Percentiles rank a stretch among this genome's conserved stretches.
Conservation (phyloP, 805 yeast species). For the Torulaspora indica region DNA sequence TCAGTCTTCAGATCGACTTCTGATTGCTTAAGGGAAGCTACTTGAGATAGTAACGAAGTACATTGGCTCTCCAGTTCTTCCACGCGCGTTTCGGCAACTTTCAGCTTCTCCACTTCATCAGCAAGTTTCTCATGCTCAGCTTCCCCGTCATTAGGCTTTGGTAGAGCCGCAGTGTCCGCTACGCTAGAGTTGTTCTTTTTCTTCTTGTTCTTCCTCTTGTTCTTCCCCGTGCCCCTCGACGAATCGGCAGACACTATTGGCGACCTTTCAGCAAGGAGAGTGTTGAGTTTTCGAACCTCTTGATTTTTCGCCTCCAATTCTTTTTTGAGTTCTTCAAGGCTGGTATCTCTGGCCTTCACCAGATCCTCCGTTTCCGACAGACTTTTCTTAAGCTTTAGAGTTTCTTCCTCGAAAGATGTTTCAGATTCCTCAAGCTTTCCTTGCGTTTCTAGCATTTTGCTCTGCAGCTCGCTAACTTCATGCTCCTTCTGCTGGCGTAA, state of each 20-base stretch:
- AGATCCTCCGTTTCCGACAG: not conserved
- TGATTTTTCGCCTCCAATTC: slow-evolving; percentile 4
- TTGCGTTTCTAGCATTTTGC: not conserved
- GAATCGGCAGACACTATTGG: not conserved
- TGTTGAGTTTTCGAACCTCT: not conserved
- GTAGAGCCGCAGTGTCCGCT: not conserved
- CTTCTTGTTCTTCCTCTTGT: slow-evolving; percentile 8
- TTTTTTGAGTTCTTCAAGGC: slow-evolving; percentile 4
- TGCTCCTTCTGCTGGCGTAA: slow-evolving; percentile 2
- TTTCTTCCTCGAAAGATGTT: slow-evolving; percentile 2
- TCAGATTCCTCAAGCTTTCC: not conserved
- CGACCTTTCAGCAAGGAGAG: not conserved
- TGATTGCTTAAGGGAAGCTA: slow-evolving; percentile 8
- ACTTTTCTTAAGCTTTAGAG: not conserved
- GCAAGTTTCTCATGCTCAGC: slow-evolving; percentile 10
- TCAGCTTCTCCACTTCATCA: slow-evolving; percentile 18
- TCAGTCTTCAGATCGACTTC: slow-evolving; percentile 5
- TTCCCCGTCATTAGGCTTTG: slow-evolving; percentile 6
- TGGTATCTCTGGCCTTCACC: slow-evolving; percentile 1
- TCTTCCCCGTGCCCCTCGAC: slow-evolving; percentile 4
- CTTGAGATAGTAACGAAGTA: slow-evolving; percentile 15
- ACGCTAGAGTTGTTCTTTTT: slow-evolving; percentile 3
- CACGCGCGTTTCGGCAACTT: slow-evolving; percentile 11
- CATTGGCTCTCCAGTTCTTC: slow-evolving; percentile 19
- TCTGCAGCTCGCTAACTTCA: slow-evolving; percentile 4